Base-by-base conservation (phyloP, 163 green algal genomes). In the Trebouxiophyceae sp. region DNA sequence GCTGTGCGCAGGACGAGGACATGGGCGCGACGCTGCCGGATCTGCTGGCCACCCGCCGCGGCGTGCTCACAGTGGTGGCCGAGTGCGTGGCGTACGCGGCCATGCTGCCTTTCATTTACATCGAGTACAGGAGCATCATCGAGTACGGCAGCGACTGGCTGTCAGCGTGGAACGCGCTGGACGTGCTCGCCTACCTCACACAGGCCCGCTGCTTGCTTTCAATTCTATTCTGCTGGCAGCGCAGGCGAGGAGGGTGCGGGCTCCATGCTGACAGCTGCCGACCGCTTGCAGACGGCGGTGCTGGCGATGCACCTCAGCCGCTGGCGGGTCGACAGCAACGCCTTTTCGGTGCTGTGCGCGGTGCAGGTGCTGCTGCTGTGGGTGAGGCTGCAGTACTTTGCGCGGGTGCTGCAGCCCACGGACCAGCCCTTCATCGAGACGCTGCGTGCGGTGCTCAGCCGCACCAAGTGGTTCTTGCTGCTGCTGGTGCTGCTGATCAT, bases 91-190 rank as follows among this genome's bases (percentile, higher is more conserved):
- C 79, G 0, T 55, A 87, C 32, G 44, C 75, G 4, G 70, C 54
- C 61, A 91, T 93, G 84, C 27, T 77, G 24, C 84, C 86, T 0
- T 93, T 93, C 56, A 33, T 90, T 8, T 84, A 86, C 65, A 84
- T 88, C 62, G 79, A 89, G 67, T n/a, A 69, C 2, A 83, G 79
- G 71, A 89, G 78, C 0, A 54, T 90, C 0, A 30, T 46, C 0
- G 77, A 79, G 16, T 91, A 92, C 57, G 74, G 82, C 24, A 45
- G 31, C 16, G 73, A 74, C 32, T 93, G 86, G 86, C 23, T 86
- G 1, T 22, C 12, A 44, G 55, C 55, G 4, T 93, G 80, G 81
- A 93, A 92, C 66, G 12, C 83, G 3, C 60, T 89, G 54, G 86
- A 95, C 60, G 46, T 84, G 3, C 26, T 62, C 0, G 81, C 78